Evolutionary conservation across 1,139 yeast genomes (phyloP).

Genomic region (Candida smagusa): DNA sequence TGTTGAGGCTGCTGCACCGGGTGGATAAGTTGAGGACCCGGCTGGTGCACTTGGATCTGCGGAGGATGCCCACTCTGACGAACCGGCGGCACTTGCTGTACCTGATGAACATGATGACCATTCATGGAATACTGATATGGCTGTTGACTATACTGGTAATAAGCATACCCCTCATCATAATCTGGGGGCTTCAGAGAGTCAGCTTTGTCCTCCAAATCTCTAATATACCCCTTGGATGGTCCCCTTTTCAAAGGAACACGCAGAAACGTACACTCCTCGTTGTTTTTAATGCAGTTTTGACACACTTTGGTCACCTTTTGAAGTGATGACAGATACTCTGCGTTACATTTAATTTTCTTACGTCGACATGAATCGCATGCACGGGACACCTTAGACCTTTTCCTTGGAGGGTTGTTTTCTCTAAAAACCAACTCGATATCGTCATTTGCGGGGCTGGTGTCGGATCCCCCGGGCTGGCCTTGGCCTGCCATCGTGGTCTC

Average conservation of each 20-base stretch:
- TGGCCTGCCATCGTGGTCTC: no score
- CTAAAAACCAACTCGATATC: not conserved
- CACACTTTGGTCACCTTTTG: constrained; percentile 50
- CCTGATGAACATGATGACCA: constrained; percentile 1
- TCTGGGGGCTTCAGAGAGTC: constrained; percentile 9
- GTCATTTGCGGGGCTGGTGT: no score
- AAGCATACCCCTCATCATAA: not conserved
- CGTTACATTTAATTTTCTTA: constrained; percentile 63
- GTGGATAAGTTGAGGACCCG: not conserved
- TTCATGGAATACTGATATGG: not conserved
- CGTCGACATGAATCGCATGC: constrained; percentile 70
- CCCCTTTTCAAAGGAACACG: constrained; percentile 74
- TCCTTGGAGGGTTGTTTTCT: constrained; percentile 35
- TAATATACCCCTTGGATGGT: constrained; percentile 67
- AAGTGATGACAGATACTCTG: constrained; percentile 41
- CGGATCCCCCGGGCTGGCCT: no score
- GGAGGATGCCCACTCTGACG: not conserved
- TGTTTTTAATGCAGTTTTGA: constrained; percentile 53
- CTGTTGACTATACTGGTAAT: constrained; percentile 1
- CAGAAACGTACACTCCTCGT: constrained; percentile 58
- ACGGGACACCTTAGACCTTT: constrained; percentile 62
- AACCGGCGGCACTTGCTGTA: constrained; percentile 3
- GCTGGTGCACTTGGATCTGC: not conserved
- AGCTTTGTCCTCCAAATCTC: constrained; percentile 38
- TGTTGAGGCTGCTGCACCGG: not conserved